Evolutionary conservation across 305 asterid genomes (phyloP).

Genomic region (Solanum hybrid): DNA sequence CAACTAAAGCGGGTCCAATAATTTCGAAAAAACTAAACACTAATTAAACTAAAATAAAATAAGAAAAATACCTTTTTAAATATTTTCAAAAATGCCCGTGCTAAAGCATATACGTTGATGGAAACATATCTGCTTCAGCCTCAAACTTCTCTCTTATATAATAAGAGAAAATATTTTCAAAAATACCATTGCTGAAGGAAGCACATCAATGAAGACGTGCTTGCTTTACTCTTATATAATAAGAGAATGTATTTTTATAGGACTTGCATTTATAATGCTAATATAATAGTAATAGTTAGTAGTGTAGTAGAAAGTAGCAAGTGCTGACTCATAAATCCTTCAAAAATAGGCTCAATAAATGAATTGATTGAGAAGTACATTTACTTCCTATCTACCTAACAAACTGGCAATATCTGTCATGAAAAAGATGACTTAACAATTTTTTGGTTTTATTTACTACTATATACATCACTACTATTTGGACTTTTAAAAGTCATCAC

Average conservation of each 20-base stretch:
- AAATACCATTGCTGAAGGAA: neutral
- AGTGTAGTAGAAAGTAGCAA: neutral
- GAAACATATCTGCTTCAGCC: neutral
- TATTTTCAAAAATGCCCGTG: neutral
- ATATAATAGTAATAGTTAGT: neutral
- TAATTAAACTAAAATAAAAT: neutral
- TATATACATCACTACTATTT: neutral
- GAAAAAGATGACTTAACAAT: neutral
- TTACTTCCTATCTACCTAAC: conserved; percentile 3
- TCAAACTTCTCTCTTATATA: neutral
- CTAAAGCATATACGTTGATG: neutral
- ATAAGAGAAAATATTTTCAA: no score
- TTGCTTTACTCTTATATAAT: neutral
- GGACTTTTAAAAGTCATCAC: neutral
- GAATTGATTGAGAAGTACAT: conserved; percentile 1
- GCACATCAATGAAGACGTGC: neutral
- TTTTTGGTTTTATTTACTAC: neutral
- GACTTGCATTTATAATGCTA: neutral
- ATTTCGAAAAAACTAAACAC: neutral
- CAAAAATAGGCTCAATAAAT: neutral
- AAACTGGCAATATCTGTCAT: conserved; percentile 1
- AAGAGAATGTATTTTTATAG: neutral
- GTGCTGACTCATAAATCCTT: neutral
- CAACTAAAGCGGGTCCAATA: neutral
- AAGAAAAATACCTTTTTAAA: neutral